phyloP scores from a whole-genome alignment of 805 yeast genomes.

The Spathaspora sp. region DNA sequence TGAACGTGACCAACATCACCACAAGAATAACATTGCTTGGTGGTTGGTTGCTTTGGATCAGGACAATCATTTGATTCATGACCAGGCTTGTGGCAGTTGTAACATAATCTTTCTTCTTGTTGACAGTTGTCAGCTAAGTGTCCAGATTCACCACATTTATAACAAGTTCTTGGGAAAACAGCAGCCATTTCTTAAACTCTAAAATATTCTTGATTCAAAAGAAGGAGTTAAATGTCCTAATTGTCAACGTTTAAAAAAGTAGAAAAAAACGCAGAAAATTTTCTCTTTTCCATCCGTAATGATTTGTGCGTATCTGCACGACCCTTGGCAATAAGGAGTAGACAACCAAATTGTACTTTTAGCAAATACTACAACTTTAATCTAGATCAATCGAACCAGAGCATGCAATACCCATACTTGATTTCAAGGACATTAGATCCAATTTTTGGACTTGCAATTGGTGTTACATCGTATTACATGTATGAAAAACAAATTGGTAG shows the following conservation, averaged over 20 bases:
- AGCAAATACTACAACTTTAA: background rate
- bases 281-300: background rate
- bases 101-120: slow-evolving; percentile 82
- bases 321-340: background rate
- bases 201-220: background rate
- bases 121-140: slow-evolving; percentile 87
- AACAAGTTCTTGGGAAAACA: slow-evolving; percentile 71
- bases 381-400: background rate
- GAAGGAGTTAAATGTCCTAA: background rate
- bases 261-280: background rate
- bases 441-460: slow-evolving; percentile 57
- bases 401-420: slow-evolving; percentile 43
- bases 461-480: slow-evolving; percentile 58
- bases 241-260: background rate
- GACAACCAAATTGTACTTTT: background rate
- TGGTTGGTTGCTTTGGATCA: slow-evolving; percentile 77
- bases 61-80: slow-evolving; percentile 89
- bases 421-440: slow-evolving; percentile 61
- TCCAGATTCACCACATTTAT: slow-evolving; percentile 89
- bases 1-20: slow-evolving; percentile 88
- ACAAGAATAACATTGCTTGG: slow-evolving; percentile 91
- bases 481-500: slow-evolving; percentile 59
- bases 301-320: background rate
- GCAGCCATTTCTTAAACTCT: slow-evolving; percentile 27
- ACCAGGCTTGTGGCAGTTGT: slow-evolving; percentile 88